Evolutionary conservation across 805 yeast genomes (phyloP).

Genomic region (Yarrowia sp.): DNA sequence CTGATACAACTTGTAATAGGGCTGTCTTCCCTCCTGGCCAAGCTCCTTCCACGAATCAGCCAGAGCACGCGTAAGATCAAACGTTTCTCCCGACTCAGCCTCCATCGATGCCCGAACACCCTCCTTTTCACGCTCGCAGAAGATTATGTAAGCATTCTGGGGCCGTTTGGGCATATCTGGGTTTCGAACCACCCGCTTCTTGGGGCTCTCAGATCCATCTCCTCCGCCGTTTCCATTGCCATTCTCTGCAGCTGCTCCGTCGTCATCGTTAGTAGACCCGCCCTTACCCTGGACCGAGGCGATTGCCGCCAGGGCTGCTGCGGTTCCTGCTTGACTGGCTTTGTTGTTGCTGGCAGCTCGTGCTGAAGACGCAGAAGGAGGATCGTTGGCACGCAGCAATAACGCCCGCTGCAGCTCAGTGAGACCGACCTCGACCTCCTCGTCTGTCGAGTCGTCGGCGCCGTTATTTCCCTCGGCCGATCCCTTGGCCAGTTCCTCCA

Average conservation of each 20-base stretch:
- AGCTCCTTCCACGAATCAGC: conserved; percentile 86
- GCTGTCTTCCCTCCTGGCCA: conserved; percentile 69
- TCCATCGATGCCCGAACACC: conserved; percentile 66
- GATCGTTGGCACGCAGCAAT: conserved; percentile 1
- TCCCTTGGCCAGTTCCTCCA: conserved; percentile 58
- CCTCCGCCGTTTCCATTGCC: neutral
- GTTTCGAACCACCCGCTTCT: conserved; percentile 59
- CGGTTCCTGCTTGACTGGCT: conserved; percentile 16
- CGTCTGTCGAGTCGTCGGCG: conserved; percentile 41
- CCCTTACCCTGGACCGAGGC: conserved; percentile 32
- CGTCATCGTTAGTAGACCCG: neutral
- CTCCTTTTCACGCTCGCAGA: conserved; percentile 87
- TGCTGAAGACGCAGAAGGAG: neutral
- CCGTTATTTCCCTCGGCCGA: conserved; percentile 43
- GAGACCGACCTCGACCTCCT: conserved; percentile 26
- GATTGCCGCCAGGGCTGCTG: conserved; percentile 10
- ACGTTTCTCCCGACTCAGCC: conserved; percentile 56
- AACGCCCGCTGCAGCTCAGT: conserved; percentile 13
- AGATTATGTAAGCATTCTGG: conserved; percentile 84
- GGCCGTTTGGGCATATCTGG: conserved; percentile 90
- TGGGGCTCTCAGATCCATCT: conserved; percentile 15
- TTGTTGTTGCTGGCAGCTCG: conserved; percentile 13
- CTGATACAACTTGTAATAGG: conserved; percentile 76
- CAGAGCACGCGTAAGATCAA: conserved; percentile 77
- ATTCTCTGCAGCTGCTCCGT: too few relatives aligned